Conservation (phyloP, 768 basidiomycete species). For the Rhizopogon sp. region DNA sequence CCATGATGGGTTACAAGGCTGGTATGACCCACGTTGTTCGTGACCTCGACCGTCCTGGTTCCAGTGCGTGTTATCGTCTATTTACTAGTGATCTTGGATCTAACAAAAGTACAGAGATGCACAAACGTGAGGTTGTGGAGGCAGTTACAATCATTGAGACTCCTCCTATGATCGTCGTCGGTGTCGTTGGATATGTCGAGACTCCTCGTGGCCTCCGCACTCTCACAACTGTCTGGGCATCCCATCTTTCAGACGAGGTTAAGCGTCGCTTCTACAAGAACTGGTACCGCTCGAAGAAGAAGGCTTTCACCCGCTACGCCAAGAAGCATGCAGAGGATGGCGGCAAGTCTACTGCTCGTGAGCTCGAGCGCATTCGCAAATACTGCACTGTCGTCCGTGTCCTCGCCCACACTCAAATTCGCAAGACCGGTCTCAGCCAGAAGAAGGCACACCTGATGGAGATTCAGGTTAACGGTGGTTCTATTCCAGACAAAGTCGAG, state of each 20-base stretch:
- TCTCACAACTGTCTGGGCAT: constrained; percentile 98
- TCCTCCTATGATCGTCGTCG: constrained; percentile 93
- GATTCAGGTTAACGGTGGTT: constrained; percentile 98
- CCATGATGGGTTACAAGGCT: constrained; percentile 99
- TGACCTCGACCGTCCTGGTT: constrained; percentile 98
- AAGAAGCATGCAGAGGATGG: constrained; percentile 97
- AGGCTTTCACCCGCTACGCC: constrained; percentile 99
- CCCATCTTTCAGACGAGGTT: constrained; percentile 95
- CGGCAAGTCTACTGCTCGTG: constrained; percentile 87
- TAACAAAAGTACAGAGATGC: constrained; percentile 72
- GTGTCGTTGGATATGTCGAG: constrained; percentile 99
- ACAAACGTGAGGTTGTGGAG: constrained; percentile 99
- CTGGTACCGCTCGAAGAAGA: constrained; percentile 99
- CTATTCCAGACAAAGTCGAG: constrained; percentile 94
- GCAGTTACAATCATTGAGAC: constrained; percentile 95
- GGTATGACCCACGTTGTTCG: constrained; percentile 99
- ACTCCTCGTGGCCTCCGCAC: constrained; percentile 98
- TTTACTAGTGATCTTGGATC: not conserved
- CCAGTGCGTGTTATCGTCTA: constrained; percentile 62
- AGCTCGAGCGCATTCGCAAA: constrained; percentile 99
- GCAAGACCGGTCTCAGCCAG: constrained; percentile 95
- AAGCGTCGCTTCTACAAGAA: constrained; percentile 99
- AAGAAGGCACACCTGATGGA: constrained; percentile 99
- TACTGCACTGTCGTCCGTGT: constrained; percentile 99
- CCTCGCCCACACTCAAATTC: constrained; percentile 97